Evolutionary conservation across 768 basidiomycete species (phyloP).

Genomic region (Heimioporus sp.): DNA sequence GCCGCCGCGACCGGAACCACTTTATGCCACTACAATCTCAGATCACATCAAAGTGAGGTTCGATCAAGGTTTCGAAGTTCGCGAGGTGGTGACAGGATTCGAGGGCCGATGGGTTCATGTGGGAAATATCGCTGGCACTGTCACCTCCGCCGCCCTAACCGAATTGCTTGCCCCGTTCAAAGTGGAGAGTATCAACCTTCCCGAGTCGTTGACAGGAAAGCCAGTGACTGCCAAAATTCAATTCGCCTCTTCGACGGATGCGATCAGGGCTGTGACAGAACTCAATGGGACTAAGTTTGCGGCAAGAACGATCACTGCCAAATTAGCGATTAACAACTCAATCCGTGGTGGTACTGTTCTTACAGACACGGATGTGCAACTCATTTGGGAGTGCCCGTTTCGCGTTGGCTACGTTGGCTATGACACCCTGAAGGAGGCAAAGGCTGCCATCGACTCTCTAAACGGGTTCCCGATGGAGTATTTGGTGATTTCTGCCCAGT

Average conservation of each 20-base stretch:
- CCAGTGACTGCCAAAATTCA: slow-evolving; percentile 40
- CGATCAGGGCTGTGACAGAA: slow-evolving; percentile 47
- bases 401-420: slow-evolving; percentile 66
- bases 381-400: slow-evolving; percentile 60
- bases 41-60: slow-evolving; percentile 57
- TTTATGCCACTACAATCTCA: slow-evolving; percentile 38
- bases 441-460: slow-evolving; percentile 46
- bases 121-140: slow-evolving; percentile 43
- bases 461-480: slow-evolving; percentile 37
- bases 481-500: slow-evolving; percentile 41
- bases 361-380: slow-evolving; percentile 52
- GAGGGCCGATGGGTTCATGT: slow-evolving; percentile 65
- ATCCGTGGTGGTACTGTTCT: slow-evolving; percentile 38
- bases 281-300: slow-evolving; percentile 48
- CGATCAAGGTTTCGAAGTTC: slow-evolving; percentile 58
- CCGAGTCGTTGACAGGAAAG: slow-evolving; percentile 20
- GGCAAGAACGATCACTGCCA: slow-evolving; percentile 41
- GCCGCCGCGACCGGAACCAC: slow-evolving; percentile 10
- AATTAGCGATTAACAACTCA: slow-evolving; percentile 42
- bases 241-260: slow-evolving; percentile 48
- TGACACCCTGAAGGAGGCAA: slow-evolving; percentile 44
- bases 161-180: slow-evolving; percentile 42
- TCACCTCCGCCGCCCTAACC: slow-evolving; percentile 35
- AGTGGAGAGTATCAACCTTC: slow-evolving; percentile 39
- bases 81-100: slow-evolving; percentile 59